These are phyloP conservation scores for Auricularia sp. DNA, from an alignment of 768 basidiomycete genomes.

Conservation along the genomic window DNA sequence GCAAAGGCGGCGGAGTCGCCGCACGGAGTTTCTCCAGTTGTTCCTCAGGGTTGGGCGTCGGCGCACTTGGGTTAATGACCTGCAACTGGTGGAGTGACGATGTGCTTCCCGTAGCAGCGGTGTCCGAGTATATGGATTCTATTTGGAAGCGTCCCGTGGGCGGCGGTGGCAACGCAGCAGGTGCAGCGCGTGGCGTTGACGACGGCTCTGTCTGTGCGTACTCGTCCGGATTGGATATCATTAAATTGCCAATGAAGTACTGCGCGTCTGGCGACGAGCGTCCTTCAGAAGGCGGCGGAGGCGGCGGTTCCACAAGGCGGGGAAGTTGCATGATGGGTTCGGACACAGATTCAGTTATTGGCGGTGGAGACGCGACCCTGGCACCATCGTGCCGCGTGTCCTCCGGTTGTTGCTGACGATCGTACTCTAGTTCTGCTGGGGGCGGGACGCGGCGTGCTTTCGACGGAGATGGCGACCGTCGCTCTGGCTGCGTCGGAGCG, in stretches of 20 bases:
- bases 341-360: not conserved
- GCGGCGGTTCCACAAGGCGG: not conserved
- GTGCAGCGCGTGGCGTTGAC: not conserved
- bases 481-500: not conserved
- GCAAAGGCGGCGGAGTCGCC: not conserved
- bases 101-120: not conserved
- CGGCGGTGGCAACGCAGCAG: not conserved
- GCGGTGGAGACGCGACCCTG: not conserved
- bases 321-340: no score
- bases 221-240: not conserved
- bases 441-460: not conserved
- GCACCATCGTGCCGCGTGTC: not conserved
- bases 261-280: not conserved
- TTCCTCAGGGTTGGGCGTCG: not conserved
- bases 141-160: not conserved
- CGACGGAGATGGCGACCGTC: not conserved
- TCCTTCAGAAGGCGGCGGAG: not conserved
- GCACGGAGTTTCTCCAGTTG: not conserved
- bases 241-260: not conserved
- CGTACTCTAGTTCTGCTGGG: no score
- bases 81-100: not conserved
- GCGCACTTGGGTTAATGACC: not conserved
- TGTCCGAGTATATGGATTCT: not conserved
- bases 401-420: not conserved
- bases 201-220: not conserved